Conservation (phyloP, 805 yeast genomes). For the Priceomyces carsonii region DNA sequence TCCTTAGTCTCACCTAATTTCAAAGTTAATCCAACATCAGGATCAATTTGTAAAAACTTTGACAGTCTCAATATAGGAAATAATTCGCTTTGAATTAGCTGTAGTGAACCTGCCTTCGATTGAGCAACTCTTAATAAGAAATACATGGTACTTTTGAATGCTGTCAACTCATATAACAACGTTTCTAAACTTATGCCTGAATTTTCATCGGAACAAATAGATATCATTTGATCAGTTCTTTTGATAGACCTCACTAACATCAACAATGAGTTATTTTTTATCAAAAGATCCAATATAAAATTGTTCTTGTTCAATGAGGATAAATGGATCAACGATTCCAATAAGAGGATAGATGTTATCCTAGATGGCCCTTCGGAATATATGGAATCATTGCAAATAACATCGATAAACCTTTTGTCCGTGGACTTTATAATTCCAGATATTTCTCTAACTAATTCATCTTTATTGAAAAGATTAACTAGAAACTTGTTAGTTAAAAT, state of each 20-base stretch:
- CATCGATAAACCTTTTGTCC: slow-evolving; percentile 59
- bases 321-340: slow-evolving; percentile 65
- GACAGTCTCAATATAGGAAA: slow-evolving; percentile 61
- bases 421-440: slow-evolving; percentile 57
- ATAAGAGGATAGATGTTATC: slow-evolving; percentile 70
- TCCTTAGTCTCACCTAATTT: slow-evolving; percentile 22
- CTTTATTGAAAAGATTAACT: slow-evolving; percentile 46
- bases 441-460: slow-evolving; percentile 46
- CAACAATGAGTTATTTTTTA: slow-evolving; percentile 64
- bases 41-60: slow-evolving; percentile 64
- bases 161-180: slow-evolving; percentile 71
- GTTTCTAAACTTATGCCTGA: slow-evolving; percentile 48
- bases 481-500: slow-evolving; percentile 68
- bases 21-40: slow-evolving; percentile 72
- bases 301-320: slow-evolving; percentile 53
- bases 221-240: slow-evolving; percentile 65
- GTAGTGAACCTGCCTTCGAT: slow-evolving; percentile 74
- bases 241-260: slow-evolving; percentile 67
- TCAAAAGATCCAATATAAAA: slow-evolving; percentile 59
- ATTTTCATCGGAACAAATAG: slow-evolving; percentile 27
- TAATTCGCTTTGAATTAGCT: slow-evolving; percentile 70
- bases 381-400: slow-evolving; percentile 75
- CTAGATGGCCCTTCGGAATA: slow-evolving; percentile 76
- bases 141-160: slow-evolving; percentile 69
- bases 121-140: slow-evolving; percentile 75